A percentile compares a stretch with the other conserved stretches of the same genome.
phyloP scores from a whole-genome alignment of 2,329 filamentous ascomycete species.

The Ceratocystiopsis brevicomis region DNA sequence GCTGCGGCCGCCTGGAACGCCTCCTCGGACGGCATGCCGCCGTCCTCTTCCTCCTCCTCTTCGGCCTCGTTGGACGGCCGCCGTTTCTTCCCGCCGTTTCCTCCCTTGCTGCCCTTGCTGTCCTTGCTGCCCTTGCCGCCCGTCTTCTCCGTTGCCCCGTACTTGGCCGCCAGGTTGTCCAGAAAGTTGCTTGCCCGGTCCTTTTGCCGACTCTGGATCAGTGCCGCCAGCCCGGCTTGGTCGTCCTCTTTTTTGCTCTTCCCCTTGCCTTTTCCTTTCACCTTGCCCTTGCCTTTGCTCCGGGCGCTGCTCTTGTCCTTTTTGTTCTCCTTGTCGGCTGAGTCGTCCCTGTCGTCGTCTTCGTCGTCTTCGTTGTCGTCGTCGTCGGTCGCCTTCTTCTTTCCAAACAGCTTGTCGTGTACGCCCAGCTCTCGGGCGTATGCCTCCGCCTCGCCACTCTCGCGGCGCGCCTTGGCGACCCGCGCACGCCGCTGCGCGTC shows the following conservation, averaged over 20 bases:
- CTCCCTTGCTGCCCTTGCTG: conserved; percentile 3
- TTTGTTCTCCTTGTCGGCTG: conserved; percentile 10
- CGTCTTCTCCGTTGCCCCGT: conserved; percentile 30
- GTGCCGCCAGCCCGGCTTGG: conserved; percentile 20
- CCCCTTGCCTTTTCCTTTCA: conserved; percentile 13
- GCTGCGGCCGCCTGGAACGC: conserved; percentile 39
- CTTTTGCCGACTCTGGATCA: conserved; percentile 57
- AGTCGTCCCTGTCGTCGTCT: conserved; percentile 16
- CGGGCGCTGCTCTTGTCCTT: conserved; percentile 23
- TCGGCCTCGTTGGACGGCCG: conserved; percentile 24
- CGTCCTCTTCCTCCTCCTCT: conserved; percentile 38
- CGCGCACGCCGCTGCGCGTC: conserved; percentile 42
- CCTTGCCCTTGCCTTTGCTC: conserved; percentile 12
- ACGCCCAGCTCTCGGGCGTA: conserved; percentile 58
- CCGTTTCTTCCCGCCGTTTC: too few relatives aligned
- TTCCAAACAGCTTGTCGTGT: conserved; percentile 47
- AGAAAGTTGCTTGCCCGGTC: conserved; percentile 44
- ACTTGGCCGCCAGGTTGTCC: conserved; percentile 60
- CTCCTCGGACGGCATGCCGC: conserved; percentile 40
- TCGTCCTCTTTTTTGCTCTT: conserved; percentile 8
- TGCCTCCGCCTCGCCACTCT: conserved; percentile 55
- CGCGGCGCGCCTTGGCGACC: conserved; percentile 41
- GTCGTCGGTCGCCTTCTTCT: conserved; percentile 21
- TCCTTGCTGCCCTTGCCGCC: conserved; percentile 33
- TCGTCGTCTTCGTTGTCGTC: not conserved